Base-by-base conservation (phyloP, 768 basidiomycete species). In the Ramaria sp. region DNA sequence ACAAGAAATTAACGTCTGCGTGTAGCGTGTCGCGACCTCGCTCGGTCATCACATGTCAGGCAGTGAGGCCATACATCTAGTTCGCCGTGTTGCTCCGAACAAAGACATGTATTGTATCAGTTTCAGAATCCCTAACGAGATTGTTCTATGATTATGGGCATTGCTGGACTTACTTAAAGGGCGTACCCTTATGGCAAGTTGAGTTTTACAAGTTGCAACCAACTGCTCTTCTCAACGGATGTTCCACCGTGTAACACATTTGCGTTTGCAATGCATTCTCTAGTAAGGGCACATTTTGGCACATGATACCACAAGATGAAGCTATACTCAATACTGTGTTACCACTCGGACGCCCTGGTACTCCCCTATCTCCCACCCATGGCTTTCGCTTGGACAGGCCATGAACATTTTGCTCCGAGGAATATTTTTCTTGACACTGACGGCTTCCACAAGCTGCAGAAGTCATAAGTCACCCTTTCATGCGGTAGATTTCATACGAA, bases 31-130 rank as follows among this genome's bases (percentile, higher is more conserved):
- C 11, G 41, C 60, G 17, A 20, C 7, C 6, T 57, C 55, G 7
- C 48, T 57, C 31, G 84, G 82, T 31, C 67, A 75, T 62, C 53
- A 70, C 38, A 63, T 95, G 53, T 70, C 72, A 13, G 71, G 73
- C 11, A 62, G 80, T 22, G 72, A 75, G 39, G 67, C 69, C 13
- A 67, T 91, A 7, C 85, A 91, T 64, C 77, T 84, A 61, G 94
- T 99, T 50, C 84, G 96, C 55, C 86, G 87, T 10, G 96, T 98
- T 10, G 92, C 96, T 1, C 95, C 95, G 7, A 88, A 83, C 70
- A 98, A 99, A 71, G 86, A 92, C 65, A 97, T 98, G 95, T 98
- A 94, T 69, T 94, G 95, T 69, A 80, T 99, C 54, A 87, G 87
- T 68, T 98, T 99, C 76, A 69, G 81, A 61, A 73, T 90, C 9